Evolutionary conservation across 2,329 filamentous ascomycete species (phyloP).

Genomic region (Pseudogymnoascus sp.): DNA sequence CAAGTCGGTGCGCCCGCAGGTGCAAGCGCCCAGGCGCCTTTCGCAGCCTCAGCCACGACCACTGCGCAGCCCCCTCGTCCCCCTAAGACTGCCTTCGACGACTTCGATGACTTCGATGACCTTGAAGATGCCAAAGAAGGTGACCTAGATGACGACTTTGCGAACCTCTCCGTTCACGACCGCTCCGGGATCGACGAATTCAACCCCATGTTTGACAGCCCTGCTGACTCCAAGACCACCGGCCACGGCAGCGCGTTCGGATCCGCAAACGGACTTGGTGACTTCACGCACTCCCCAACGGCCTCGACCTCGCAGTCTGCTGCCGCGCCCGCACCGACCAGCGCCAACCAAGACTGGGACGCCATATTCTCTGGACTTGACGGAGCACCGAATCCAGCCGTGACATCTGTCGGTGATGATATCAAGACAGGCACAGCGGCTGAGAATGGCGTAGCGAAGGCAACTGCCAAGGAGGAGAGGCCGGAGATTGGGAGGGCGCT

Average conservation of each 20-base stretch:
- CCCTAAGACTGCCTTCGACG: slow-evolving; percentile 55
- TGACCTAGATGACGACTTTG: slow-evolving; percentile 71
- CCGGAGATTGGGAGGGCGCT: slow-evolving; percentile 58
- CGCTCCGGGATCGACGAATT: slow-evolving; percentile 69
- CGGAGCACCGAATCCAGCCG: slow-evolving; percentile 32
- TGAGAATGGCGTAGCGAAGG: slow-evolving; percentile 15
- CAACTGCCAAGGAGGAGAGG: slow-evolving; percentile 20
- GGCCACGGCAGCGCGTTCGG: slow-evolving; percentile 24
- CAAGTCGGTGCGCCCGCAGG: slow-evolving; percentile 17
- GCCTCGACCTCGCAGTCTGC: slow-evolving; percentile 28
- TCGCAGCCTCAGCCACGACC: neutral
- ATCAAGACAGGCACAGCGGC: slow-evolving; percentile 13
- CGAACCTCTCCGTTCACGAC: slow-evolving; percentile 53
- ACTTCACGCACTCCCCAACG: slow-evolving; percentile 43
- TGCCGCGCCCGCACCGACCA: slow-evolving; percentile 31
- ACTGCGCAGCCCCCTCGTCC: slow-evolving; percentile 30
- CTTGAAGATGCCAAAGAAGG: slow-evolving; percentile 79
- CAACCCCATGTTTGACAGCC: slow-evolving; percentile 72
- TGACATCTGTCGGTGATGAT: slow-evolving; percentile 12
- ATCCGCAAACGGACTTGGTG: slow-evolving; percentile 30
- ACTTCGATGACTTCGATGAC: slow-evolving; percentile 73
- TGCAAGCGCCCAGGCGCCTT: slow-evolving; percentile 2
- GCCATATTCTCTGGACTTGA: slow-evolving; percentile 82
- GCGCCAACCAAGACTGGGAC: slow-evolving; percentile 74
- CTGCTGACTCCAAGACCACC: slow-evolving; percentile 26